Percentiles rank a stretch among this genome's conserved stretches.
These are phyloP conservation scores for Flagelloscypha sp. DNA, from an alignment of 768 basidiomycete species.

Conservation along the genomic window DNA sequence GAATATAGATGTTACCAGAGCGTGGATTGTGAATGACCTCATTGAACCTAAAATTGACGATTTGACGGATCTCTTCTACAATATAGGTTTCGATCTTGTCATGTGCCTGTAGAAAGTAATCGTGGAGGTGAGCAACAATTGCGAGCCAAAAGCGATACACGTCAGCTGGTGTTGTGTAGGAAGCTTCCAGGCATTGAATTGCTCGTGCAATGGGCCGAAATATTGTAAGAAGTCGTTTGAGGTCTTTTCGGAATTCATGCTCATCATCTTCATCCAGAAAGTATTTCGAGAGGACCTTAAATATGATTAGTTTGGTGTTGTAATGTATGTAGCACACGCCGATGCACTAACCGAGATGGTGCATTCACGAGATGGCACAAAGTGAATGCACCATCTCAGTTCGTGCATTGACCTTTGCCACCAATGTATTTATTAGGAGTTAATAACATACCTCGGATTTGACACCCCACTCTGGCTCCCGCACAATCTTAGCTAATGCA, in stretches of 20 bases:
- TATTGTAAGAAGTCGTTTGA: constrained; percentile 18
- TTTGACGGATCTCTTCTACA: constrained; percentile 18
- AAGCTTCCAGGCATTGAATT: constrained; percentile 25
- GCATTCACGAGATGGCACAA: too few relatives aligned
- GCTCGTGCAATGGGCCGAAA: constrained; percentile 18
- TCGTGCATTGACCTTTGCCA: too few relatives aligned
- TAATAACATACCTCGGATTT: constrained; percentile 6
- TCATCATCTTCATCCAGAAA: constrained; percentile 9
- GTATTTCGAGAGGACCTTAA: constrained; percentile 1
- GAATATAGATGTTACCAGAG: constrained; percentile 21
- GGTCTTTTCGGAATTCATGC: constrained; percentile 14
- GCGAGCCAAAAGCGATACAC: constrained; percentile 30
- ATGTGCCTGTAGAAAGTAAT: constrained; percentile 4
- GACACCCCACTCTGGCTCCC: constrained; percentile 6
- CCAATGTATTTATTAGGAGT: too few relatives aligned
- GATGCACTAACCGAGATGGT: too few relatives aligned
- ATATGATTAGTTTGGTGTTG: too few relatives aligned
- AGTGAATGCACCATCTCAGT: too few relatives aligned
- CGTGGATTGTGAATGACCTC: constrained; percentile 22
- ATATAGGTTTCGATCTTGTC: constrained; percentile 5
- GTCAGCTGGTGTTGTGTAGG: constrained; percentile 18
- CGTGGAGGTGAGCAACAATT: constrained; percentile 15
- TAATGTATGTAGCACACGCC: too few relatives aligned
- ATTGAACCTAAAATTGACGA: constrained; percentile 19
- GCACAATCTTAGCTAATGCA: constrained; percentile 10